Evolutionary conservation across 352 stramenopile species (phyloP), one percentile per base, ranked within the genome.

Genomic region (Globisporangium nunn): DNA sequence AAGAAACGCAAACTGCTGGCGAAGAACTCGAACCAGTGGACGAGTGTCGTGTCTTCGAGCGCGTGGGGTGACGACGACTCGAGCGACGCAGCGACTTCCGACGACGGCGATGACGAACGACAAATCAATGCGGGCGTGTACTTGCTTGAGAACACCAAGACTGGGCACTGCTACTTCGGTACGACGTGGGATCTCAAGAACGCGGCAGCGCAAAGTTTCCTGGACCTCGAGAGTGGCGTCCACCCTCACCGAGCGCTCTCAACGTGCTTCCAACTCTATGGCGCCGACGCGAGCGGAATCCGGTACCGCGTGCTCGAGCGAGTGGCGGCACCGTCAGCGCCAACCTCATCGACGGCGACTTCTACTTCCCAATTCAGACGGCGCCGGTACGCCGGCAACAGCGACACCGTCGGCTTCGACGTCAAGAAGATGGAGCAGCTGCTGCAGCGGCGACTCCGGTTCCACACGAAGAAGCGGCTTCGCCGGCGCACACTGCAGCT

Each of bases 111-210:
- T n/a, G 61, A 58, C 30, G 55, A 40, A 7, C 54, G 73, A 10
- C 63, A 74, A 50, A 64, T 91, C 47, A 76, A 91, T 59, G 76
- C 81, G 8, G 78, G 81, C 7, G 79, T 91, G 23, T 89, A 87
- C 51, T 55, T 78, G 56, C 47, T 91, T 5, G 69, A 86, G 66
- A 87, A 81, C 64, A 18, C 51, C n/a, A 76, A 75, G 57, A 85
- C 74, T 6, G 81, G 78, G 12, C 81, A 87, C 62, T 61, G 62
- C 31, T 79, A 73, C 63, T 73, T 89, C 10, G 73, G 81, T 31
- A 83, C 74, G 54, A 89, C 78, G n/a, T 91, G 78, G 81, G 81
- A 91, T 47, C 61, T 91, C 12, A 64, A 64, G 3, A 87, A 88
- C 54, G 81, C 81, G 1, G 61, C 61, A 1, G 71, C 61, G 0